Evolutionary conservation across 192 early-diverging fungal species (phyloP).

Genomic region (Neocallimastix lanati): DNA sequence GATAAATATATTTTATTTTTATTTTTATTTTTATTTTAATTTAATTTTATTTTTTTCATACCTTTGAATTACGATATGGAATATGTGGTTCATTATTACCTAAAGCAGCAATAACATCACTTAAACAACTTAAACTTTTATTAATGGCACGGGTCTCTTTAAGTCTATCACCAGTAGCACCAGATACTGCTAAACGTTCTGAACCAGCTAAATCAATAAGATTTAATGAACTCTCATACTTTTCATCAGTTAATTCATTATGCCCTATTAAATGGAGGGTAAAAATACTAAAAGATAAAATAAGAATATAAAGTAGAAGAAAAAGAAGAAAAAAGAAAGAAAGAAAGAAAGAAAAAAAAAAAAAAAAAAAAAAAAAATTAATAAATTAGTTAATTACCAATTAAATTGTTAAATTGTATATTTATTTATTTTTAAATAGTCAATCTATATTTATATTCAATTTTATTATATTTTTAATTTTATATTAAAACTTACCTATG

Average conservation of each 20-base stretch:
- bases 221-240: conserved; percentile 58
- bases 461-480: no score
- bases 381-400: no score
- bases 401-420: no score
- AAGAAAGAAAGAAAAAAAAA: no score
- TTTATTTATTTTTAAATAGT: no score
- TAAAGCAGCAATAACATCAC: conserved; percentile 78
- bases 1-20: no score
- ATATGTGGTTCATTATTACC: conserved; percentile 58
- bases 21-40: no score
- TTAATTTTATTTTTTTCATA: no score
- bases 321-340: no score
- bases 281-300: conserved; percentile 49
- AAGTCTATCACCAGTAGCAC: conserved; percentile 69
- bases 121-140: conserved; percentile 70
- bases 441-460: no score
- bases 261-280: conserved; percentile 56
- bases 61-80: conserved; percentile 88
- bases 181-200: conserved; percentile 65
- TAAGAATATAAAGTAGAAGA: conserved; percentile 2
- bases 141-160: conserved; percentile 92
- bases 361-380: no score
- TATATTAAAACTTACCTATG: conserved; percentile 31
- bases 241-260: conserved; percentile 60
- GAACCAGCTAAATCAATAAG: conserved; percentile 90